These are phyloP conservation scores for Clausena lansium DNA, from an alignment of 345 rosid species.

Conservation along the genomic window DNA sequence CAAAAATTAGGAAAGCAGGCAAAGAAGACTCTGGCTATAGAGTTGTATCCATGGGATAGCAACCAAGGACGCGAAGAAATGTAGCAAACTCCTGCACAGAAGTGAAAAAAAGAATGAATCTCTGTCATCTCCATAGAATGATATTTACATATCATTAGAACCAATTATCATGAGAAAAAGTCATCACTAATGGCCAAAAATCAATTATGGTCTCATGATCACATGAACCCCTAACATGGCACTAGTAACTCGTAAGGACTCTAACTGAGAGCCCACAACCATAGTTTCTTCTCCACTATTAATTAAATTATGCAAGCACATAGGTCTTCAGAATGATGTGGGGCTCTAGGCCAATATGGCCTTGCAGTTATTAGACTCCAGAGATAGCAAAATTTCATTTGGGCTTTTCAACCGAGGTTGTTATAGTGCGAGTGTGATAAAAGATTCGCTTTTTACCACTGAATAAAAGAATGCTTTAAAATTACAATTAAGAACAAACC, in stretches of 20 bases:
- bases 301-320: not conserved
- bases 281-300: not conserved
- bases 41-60: slow-evolving; percentile 47
- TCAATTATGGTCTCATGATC: not conserved
- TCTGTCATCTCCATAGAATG: not conserved
- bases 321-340: not conserved
- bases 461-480: not conserved
- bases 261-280: not conserved
- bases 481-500: slow-evolving; percentile 22
- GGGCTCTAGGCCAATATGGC: not conserved
- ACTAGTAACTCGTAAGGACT: not conserved
- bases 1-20: not conserved
- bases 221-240: not conserved
- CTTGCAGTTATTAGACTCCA: not conserved
- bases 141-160: not conserved
- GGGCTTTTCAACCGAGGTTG: not conserved
- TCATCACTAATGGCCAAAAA: not conserved
- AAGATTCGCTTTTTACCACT: not conserved
- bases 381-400: not conserved
- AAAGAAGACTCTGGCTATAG: slow-evolving; percentile 8
- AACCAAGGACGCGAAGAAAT: slow-evolving; percentile 64
- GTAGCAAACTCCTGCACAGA: slow-evolving; percentile 54
- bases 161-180: not conserved
- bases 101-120: not conserved
- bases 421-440: not conserved